Percentiles rank a stretch among this genome's conserved stretches.
Evolutionary conservation across 106 monocot species (phyloP).

Genomic region (Vanilla planifolia): DNA sequence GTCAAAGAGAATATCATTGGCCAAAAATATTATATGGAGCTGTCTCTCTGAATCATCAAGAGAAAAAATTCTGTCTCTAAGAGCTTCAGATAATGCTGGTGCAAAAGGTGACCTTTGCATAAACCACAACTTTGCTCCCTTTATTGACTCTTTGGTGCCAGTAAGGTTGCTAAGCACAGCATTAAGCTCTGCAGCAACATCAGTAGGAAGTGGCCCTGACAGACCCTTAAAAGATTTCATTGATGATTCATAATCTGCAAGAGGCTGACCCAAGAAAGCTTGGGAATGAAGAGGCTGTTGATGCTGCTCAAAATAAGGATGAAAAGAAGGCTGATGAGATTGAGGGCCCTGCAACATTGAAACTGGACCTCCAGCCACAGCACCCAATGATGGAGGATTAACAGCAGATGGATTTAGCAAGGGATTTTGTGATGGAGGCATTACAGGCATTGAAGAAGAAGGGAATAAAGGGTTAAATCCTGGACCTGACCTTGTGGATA

Average conservation of each 20-base stretch:
- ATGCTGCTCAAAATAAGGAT: conserved; percentile 56
- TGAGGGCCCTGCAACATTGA: conserved; percentile 36
- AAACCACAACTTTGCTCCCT: conserved; percentile 96
- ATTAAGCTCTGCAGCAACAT: conserved; percentile 79
- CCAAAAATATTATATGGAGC: conserved; percentile 86
- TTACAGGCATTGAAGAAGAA: conserved; percentile 21
- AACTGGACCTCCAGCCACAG: conserved; percentile 24
- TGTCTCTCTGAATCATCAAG: conserved; percentile 90
- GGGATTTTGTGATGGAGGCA: conserved; percentile 30
- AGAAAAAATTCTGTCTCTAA: conserved; percentile 67
- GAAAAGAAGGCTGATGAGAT: conserved; percentile 41
- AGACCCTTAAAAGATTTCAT: conserved; percentile 59
- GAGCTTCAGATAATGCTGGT: conserved; percentile 85
- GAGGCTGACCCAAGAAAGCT: conserved; percentile 30
- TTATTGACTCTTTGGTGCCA: conserved; percentile 94
- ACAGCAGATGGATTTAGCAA: conserved; percentile 28
- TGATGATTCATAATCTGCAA: conserved; percentile 47
- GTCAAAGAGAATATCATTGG: conserved; percentile 96
- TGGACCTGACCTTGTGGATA: conserved; percentile 28
- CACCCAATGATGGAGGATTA: conserved; percentile 18
- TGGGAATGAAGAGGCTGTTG: conserved; percentile 37
- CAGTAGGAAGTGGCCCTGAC: conserved; percentile 73
- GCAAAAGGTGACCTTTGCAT: conserved; percentile 94
- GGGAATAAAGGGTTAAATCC: conserved; percentile 38
- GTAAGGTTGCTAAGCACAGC: conserved; percentile 52